Evolutionary conservation across 345 rosid genomes (phyloP).

Genomic region (Eucalyptus curtisii): DNA sequence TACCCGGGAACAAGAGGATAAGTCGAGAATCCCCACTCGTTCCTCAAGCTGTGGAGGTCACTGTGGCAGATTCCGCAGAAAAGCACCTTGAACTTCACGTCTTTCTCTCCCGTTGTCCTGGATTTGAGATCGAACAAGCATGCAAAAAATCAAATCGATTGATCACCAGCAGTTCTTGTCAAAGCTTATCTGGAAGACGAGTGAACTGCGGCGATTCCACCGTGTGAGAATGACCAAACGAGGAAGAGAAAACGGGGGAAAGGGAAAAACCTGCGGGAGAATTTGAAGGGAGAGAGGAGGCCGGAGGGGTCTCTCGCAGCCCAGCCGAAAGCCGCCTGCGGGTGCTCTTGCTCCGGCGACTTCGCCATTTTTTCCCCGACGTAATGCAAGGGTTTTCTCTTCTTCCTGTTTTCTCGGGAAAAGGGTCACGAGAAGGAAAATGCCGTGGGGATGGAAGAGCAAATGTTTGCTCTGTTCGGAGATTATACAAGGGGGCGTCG

Average conservation of each 20-base stretch:
- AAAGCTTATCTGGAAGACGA: not conserved
- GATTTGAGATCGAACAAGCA: not conserved
- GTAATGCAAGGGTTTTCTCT: not conserved
- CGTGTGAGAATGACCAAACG: not conserved
- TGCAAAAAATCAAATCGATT: not conserved
- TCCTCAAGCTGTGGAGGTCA: slow-evolving; percentile 36
- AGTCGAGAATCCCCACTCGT: slow-evolving; percentile 34
- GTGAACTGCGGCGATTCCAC: not conserved
- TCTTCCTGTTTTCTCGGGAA: not conserved
- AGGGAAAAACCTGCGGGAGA: slow-evolving; percentile 42
- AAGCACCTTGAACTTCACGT: slow-evolving; percentile 45
- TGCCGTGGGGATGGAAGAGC: not conserved
- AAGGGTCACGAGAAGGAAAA: not conserved
- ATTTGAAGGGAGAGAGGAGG: slow-evolving; percentile 44
- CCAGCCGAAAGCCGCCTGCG: slow-evolving; percentile 34
- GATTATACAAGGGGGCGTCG: not conserved
- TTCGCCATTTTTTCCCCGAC: not conserved
- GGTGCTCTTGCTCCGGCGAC: slow-evolving; percentile 6
- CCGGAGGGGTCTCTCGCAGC: slow-evolving; percentile 54
- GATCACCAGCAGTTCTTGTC: not conserved
- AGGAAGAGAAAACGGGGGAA: not conserved
- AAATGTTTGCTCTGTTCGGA: not conserved
- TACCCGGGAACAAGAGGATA: slow-evolving; percentile 77
- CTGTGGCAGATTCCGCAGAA: slow-evolving; percentile 72
- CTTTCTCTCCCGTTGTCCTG: slow-evolving; percentile 47